Percentiles rank a stretch among this genome's conserved stretches.
These are phyloP conservation scores for Tulasnella sp. DNA, from an alignment of 768 basidiomycete species.

Conservation along the genomic window DNA sequence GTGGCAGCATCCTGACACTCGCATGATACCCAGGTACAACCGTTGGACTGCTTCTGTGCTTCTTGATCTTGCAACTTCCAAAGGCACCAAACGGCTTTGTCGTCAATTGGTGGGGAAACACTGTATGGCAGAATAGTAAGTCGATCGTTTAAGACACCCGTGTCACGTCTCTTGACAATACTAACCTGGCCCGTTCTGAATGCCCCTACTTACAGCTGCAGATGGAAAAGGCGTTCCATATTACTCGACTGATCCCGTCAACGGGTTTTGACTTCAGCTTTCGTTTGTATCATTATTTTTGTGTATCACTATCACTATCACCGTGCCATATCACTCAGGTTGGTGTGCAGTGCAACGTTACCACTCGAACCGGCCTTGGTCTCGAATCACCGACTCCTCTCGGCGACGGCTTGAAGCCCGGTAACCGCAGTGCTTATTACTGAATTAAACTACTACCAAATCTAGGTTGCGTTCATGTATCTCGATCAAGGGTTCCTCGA, in stretches of 20 bases:
- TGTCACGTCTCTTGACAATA: neutral
- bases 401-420: no score
- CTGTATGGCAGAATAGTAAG: conserved; percentile 31
- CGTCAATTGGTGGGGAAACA: conserved; percentile 44
- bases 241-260: neutral
- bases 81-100: conserved; percentile 35
- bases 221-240: conserved; percentile 21
- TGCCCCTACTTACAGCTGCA: conserved; percentile 3
- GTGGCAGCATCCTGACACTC: neutral
- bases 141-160: neutral
- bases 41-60: conserved; percentile 43
- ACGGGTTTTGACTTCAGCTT: neutral
- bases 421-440: no score
- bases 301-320: neutral
- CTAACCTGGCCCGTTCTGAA: neutral
- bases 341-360: neutral
- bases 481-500: no score
- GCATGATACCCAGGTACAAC: conserved; percentile 36
- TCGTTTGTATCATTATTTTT: conserved; percentile 18
- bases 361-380: neutral
- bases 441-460: no score
- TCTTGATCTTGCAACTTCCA: conserved; percentile 44
- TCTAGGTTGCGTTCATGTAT: no score
- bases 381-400: no score
- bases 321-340: neutral